Percentiles rank a stretch among this genome's conserved stretches.
These are phyloP conservation scores for Medakamo hakoo DNA, from an alignment of 139 green algal species.

Conservation along the genomic window DNA sequence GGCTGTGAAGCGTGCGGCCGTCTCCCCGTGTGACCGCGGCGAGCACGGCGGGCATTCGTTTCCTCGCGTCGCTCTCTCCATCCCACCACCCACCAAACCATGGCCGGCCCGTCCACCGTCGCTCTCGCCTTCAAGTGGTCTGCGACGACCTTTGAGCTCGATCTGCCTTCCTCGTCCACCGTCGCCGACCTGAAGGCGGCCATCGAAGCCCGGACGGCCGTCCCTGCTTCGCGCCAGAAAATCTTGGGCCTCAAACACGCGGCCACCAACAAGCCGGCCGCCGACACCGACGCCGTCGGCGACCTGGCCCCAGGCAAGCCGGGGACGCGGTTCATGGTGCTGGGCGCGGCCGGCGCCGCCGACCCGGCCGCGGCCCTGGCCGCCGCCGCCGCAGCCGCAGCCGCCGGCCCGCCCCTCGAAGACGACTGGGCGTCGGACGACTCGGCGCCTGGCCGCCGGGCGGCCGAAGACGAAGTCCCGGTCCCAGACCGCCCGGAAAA, in stretches of 20 bases:
- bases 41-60: too few relatives aligned
- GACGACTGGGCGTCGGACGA: too few relatives aligned
- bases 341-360: conserved; percentile 30
- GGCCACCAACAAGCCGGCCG: conserved; percentile 30
- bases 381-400: not conserved
- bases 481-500: conserved; percentile 12
- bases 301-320: conserved; percentile 42
- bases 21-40: too few relatives aligned
- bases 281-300: conserved; percentile 24
- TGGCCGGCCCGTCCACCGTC: not conserved
- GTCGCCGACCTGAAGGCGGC: not conserved
- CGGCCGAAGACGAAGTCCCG: not conserved
- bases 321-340: conserved; percentile 56
- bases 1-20: too few relatives aligned
- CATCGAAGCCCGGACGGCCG: conserved; percentile 35
- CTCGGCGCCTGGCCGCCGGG: too few relatives aligned
- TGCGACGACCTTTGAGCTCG: not conserved
- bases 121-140: not conserved
- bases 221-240: conserved; percentile 54
- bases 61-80: too few relatives aligned
- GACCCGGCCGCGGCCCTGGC: too few relatives aligned
- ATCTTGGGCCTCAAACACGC: conserved; percentile 63
- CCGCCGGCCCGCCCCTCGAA: not conserved
- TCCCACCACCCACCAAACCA: not conserved
- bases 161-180: not conserved